Base-by-base conservation (phyloP, 2,329 filamentous ascomycete genomes). In the Stachybotrys chlorohalonatus region DNA sequence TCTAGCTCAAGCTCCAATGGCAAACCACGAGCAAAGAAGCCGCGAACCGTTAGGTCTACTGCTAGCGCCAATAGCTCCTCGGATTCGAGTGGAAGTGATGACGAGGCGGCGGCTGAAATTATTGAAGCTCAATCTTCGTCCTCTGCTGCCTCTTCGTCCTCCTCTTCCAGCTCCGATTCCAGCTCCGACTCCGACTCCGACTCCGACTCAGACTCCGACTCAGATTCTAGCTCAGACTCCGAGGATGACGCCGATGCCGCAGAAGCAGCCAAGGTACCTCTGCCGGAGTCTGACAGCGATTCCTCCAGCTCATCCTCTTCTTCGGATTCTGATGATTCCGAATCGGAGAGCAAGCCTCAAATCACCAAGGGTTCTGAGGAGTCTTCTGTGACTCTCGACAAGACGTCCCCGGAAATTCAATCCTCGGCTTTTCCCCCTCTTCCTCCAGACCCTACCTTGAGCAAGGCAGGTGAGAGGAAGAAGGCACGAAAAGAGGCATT, bases 401-500 rank as follows among this genome's bases (percentile, higher is more conserved):
- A 76, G 62, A 73, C 74, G 53, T 81, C 82, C 9, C 79, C 67
- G 58, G 60, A 60, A 46, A 56, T 60, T 24, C 59, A 62, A 47
- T 72, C 75, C 52, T 61, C 65, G 53, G 63, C 67, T 47, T 69
- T 74, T 57, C 75, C 77, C 0, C 80, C 80, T 32, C 74, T 82
- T 49, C 80, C 81, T 11, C 80, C 81, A 2, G 73, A 80, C 62
- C 78, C 78, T 5, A 59, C 63, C 51, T 11, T 47, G 15, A 24
- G n/a, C 46, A 47, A 47, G 46, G 48, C 61, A 50, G 62, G 56
- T 51, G 62, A 62, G 53, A 66, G 66, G 60, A 80, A 79, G 65
- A 81, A 80, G 73, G 74, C 78, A 72, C 77, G 73, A 59, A 85
- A 79, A 68, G 80, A 80, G 69, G 91, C 81, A 61, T 96, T 89